Conservation (phyloP, 2,329 filamentous ascomycete species). For the Claviceps quebecensis region DNA sequence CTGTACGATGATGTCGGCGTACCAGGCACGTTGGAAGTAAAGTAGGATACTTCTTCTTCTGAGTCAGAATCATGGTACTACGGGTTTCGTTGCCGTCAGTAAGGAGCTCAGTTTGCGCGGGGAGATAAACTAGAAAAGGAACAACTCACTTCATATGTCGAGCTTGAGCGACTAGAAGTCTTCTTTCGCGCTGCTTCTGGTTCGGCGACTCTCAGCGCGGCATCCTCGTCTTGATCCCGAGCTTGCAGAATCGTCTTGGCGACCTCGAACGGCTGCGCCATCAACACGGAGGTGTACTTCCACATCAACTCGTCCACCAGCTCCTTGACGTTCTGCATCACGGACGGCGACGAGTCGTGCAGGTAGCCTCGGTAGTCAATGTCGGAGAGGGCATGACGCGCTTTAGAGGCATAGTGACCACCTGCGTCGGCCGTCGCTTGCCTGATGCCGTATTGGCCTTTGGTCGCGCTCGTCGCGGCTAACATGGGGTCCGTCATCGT, state of each 20-base stretch:
- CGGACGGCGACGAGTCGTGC: constrained; percentile 59
- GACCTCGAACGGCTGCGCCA: constrained; percentile 93
- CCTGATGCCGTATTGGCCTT: constrained; percentile 29
- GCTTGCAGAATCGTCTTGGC: constrained; percentile 88
- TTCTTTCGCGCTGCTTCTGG: constrained; percentile 15
- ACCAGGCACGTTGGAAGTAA: constrained; percentile 50
- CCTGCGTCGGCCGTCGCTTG: constrained; percentile 24
- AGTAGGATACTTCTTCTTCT: constrained; percentile 75
- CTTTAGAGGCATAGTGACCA: constrained; percentile 34
- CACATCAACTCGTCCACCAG: constrained; percentile 75
- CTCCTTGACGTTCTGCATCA: constrained; percentile 59
- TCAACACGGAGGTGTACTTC: constrained; percentile 80
- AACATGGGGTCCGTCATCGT: constrained; percentile 23
- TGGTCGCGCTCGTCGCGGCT: constrained; percentile 23
- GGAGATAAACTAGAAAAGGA: neutral
- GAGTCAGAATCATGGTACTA: constrained; percentile 44
- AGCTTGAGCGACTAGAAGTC: constrained; percentile 18
- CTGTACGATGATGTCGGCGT: constrained; percentile 35
- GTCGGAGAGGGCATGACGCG: constrained; percentile 76
- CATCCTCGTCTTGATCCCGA: constrained; percentile 39
- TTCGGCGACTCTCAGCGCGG: constrained; percentile 14
- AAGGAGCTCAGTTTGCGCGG: neutral
- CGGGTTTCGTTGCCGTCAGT: neutral
- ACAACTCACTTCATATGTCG: constrained; percentile 21
- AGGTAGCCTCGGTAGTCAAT: constrained; percentile 86